Evolutionary conservation across 805 yeast genomes (phyloP).

Genomic region (Jamesozyma hellenica): DNA sequence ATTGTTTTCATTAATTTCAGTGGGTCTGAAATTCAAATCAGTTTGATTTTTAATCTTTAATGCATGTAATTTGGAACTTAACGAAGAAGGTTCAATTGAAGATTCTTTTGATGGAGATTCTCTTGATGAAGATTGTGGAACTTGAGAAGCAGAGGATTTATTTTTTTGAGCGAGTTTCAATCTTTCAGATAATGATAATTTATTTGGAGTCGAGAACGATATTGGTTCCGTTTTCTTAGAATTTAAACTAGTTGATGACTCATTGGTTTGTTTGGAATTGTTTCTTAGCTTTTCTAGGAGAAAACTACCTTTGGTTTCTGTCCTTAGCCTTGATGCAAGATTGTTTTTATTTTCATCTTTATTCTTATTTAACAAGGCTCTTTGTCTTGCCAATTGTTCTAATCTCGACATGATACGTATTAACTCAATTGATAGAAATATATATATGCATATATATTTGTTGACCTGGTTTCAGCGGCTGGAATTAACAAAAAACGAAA

Average conservation of each 20-base stretch:
- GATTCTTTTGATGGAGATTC: neutral
- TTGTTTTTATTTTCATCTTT: neutral
- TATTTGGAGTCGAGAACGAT: neutral
- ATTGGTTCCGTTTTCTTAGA: too few species aligned
- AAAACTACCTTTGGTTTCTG: neutral
- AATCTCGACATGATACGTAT: constrained; percentile 36
- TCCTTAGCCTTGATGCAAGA: neutral
- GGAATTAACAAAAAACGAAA: too few species aligned
- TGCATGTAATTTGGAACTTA: constrained; percentile 1
- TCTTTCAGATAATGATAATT: constrained; percentile 2
- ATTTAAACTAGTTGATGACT: too few species aligned
- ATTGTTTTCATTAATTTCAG: too few species aligned
- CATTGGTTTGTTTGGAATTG: neutral
- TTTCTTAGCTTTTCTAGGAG: constrained; percentile 2
- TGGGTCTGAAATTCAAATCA: too few species aligned
- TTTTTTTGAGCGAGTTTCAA: neutral
- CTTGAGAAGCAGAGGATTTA: neutral
- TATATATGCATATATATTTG: too few species aligned
- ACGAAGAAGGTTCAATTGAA: neutral
- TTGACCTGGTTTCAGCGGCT: too few species aligned
- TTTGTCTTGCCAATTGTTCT: constrained; percentile 39
- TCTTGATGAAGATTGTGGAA: constrained; percentile 3
- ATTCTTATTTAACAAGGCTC: constrained; percentile 9
- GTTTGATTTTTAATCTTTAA: neutral
- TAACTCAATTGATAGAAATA: too few species aligned